Conservation (phyloP, 371 early-diverging fungal species). For the Mucor mucedo region DNA sequence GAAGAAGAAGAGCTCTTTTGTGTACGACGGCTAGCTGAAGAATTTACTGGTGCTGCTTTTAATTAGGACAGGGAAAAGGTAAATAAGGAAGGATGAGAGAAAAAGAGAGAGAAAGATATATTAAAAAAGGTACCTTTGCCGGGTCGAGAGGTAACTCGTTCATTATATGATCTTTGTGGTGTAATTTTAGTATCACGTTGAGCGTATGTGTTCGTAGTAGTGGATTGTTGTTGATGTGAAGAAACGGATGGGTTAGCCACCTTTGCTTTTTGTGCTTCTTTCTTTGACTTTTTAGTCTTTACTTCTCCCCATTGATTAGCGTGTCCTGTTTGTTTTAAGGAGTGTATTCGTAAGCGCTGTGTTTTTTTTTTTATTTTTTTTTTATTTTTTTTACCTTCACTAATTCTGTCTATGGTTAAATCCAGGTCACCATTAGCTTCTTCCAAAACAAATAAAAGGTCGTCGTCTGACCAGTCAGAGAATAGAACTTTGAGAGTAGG, state of each 20-base stretch:
- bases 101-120: not conserved
- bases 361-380: too few relatives aligned
- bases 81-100: not conserved
- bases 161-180: constrained; percentile 31
- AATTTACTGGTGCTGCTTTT: constrained; percentile 1
- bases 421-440: constrained; percentile 90
- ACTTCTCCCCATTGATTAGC: constrained; percentile 93
- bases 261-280: constrained; percentile 56
- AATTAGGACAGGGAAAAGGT: not conserved
- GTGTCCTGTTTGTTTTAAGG: constrained; percentile 74
- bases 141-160: constrained; percentile 29
- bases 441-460: constrained; percentile 80
- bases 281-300: constrained; percentile 76
- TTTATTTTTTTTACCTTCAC: too few relatives aligned
- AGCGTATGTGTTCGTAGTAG: constrained; percentile 14
- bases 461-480: constrained; percentile 89
- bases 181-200: constrained; percentile 28
- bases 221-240: constrained; percentile 34
- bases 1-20: constrained; percentile 6
- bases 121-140: constrained; percentile 38
- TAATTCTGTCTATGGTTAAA: constrained; percentile 77
- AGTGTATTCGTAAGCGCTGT: not conserved
- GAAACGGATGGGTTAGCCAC: constrained; percentile 24
- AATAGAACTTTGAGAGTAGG: constrained; percentile 81
- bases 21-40: constrained; percentile 28